Conservation (phyloP, 2,329 filamentous ascomycete species). For the Claviceps arundinis region DNA sequence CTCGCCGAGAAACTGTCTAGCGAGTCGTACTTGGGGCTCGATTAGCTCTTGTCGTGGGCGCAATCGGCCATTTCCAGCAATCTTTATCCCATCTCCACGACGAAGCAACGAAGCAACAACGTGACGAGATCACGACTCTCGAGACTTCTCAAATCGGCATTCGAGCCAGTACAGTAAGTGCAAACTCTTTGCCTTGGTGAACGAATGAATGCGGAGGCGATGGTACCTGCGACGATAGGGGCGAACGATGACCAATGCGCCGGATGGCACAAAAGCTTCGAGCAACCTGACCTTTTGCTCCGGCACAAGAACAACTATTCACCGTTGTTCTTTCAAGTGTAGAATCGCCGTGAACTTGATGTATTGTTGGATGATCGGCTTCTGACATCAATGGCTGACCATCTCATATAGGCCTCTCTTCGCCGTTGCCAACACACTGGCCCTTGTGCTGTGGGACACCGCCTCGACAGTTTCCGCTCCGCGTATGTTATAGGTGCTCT, state of each 20-base stretch:
- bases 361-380: neutral
- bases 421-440: slow-evolving; percentile 2
- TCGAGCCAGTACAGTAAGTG: neutral
- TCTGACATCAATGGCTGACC: slow-evolving; percentile 1
- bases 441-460: slow-evolving; percentile 13
- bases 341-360: neutral
- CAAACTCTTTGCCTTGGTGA: neutral
- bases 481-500: neutral
- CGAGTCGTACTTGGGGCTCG: neutral
- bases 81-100: neutral
- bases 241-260: neutral
- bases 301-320: neutral
- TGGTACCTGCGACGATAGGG: neutral
- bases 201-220: neutral
- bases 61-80: neutral
- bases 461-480: slow-evolving; percentile 6
- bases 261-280: neutral
- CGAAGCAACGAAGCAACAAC: neutral
- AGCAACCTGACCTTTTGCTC: neutral
- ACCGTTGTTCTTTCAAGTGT: neutral
- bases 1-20: neutral
- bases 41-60: neutral
- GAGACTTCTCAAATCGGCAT: neutral
- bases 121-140: neutral
- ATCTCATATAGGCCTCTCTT: neutral